Evolutionary conservation across 805 yeast species (phyloP), one percentile per base, ranked within the genome.

Genomic region (Candida quercuum): DNA sequence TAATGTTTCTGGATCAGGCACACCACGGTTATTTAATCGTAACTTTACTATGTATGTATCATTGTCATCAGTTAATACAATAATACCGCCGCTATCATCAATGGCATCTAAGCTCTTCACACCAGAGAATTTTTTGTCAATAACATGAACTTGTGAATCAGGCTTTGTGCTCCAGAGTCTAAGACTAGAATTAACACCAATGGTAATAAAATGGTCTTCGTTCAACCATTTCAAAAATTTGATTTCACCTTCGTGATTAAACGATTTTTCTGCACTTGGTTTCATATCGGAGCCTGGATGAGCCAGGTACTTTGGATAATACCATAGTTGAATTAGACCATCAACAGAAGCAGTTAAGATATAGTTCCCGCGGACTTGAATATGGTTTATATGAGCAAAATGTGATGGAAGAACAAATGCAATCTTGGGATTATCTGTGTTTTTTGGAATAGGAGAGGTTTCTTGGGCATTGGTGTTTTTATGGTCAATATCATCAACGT

Each of bases 31-130:
- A n/a, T n/a, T n/a, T n/a, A n/a, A n/a, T n/a, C n/a, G n/a, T n/a
- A n/a, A n/a, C 13, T 24, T 24, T 13, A 25, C 14, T 10, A 25
- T 25, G 14, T 21, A 21, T 7, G 23, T 14, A 22, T 16, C 21
- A 22, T 15, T 6, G 10, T 6, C n/a, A 8, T 22, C 27, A 14
- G 22, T 32, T 13, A 22, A n/a, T 5, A 32, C 14, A 10, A 30
- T 11, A 9, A 58, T 24, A 60, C 60, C 9, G 46, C 48, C 19
- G 54, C 61, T 16, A 56, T 47, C 12, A 47, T 51, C 35, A 55
- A 51, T 32, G 15, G 20, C 24, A 29, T 29, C 32, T 19, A 29
- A 19, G n/a, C 20, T 29, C 24, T 19, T 29, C 15, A 29, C 16
- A n/a, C 20, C n/a, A 13, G 4, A 11, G 16, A 19, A 29, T 6